Base-by-base conservation (phyloP, 108 stramenopile genomes). In the Cyclotella baltica region DNA sequence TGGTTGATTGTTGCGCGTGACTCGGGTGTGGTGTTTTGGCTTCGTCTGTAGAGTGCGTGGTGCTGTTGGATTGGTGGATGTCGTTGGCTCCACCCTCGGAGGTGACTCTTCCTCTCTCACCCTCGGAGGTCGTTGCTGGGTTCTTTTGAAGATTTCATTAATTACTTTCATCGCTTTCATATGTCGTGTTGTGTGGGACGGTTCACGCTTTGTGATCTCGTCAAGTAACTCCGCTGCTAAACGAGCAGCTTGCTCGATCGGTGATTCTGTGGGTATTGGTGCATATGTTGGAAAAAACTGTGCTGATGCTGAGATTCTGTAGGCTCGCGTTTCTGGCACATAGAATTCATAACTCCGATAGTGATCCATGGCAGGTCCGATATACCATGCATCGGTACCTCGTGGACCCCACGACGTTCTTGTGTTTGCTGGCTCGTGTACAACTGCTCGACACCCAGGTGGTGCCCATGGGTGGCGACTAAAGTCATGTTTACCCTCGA, bases 381-480 rank as follows among this genome's bases (percentile, higher is more conserved):
- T 16, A 28, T 38, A 75, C 66, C 66, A 81, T 35, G 73, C 74
- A 34, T 81, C 61, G 18, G 27, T 67, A 0, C 19, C 78, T 47
- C 37, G 38, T 8, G 67, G 10, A 10, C 28, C 23, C 52, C 81
- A 88, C 4, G 77, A 73, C n/a, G 36, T 29, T 8, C 72, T 31
- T 1, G 20, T 28, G 16, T 35, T 37, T 29, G 84, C 74, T 48
- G 52, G 70, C 20, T 56, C 43, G 19, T 73, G 74, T 3, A 55
- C 46, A 1, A 86, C 19, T 36, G 73, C 75, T n/a, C 47, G 34
- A 16, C 27, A 76, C 0, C 88, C 88, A 0, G 67, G 70, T 43
- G 88, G 88, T 10, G 81, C 85, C n/a, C 83, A 52, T 27, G 85
- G 88, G 27, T 75, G 72, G 18, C 73, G 64, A 50, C 79, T 82